phyloP scores from a whole-genome alignment of 306 rosid genomes.

The Pterocarpus macrocarpus region DNA sequence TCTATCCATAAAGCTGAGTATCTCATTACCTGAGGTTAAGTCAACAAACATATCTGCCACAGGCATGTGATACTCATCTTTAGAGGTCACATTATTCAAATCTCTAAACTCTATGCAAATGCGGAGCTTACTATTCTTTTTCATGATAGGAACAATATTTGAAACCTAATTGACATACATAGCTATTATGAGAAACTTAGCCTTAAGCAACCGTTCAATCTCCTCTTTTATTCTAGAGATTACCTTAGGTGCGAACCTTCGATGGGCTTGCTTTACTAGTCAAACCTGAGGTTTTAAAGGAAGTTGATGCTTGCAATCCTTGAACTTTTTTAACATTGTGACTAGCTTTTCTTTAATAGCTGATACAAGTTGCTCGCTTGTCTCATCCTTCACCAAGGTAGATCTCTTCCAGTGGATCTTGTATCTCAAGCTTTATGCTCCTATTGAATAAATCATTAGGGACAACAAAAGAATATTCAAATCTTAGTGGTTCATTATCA shows the following conservation, averaged over 20 bases:
- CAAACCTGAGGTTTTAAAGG: fast-evolving
- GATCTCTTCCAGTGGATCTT: no score
- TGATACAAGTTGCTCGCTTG: no score
- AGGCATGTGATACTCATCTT: not conserved
- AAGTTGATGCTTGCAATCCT: not conserved
- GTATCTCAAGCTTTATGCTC: no score
- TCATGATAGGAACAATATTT: not conserved
- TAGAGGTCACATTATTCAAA: not conserved
- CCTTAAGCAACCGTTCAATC: not conserved
- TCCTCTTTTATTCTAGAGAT: not conserved
- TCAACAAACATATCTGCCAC: not conserved
- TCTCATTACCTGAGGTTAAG: not conserved
- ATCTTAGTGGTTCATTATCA: no score
- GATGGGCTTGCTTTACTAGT: not conserved
- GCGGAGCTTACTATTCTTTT: not conserved
- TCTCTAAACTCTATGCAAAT: not conserved
- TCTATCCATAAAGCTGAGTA: not conserved
- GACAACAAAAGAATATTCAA: no score
- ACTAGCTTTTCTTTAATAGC: no score
- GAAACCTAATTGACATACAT: not conserved
- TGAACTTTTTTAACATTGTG: no score
- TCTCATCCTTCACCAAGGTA: no score
- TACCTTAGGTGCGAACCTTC: not conserved
- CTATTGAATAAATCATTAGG: no score
- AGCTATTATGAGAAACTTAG: not conserved